phyloP scores from a whole-genome alignment of 2,329 filamentous ascomycete species.

The Dichotomopilus funicola region DNA sequence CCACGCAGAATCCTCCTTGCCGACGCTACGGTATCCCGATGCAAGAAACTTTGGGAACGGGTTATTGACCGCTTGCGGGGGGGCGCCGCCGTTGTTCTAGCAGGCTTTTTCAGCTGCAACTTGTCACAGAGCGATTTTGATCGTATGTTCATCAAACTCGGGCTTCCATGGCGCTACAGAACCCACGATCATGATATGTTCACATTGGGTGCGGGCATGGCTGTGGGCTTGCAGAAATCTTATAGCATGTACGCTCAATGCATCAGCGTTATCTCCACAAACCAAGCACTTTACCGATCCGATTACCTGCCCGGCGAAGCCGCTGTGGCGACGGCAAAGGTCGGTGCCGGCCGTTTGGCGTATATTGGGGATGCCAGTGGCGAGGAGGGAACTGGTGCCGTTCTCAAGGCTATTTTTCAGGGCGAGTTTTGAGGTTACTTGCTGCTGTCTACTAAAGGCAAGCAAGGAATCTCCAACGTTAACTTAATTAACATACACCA shows the following conservation, averaged over 20 bases:
- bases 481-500: no score
- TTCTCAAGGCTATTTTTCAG: constrained; percentile 26
- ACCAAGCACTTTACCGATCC: constrained; percentile 23
- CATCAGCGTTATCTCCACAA: constrained; percentile 17
- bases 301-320: constrained; percentile 8
- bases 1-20: constrained; percentile 20
- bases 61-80: constrained; percentile 17
- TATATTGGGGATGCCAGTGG: constrained; percentile 28
- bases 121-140: constrained; percentile 19
- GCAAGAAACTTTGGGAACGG: constrained; percentile 12
- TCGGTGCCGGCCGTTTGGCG: constrained; percentile 25
- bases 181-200: constrained; percentile 17
- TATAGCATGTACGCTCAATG: constrained; percentile 26
- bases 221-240: constrained; percentile 14
- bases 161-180: constrained; percentile 24
- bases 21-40: constrained; percentile 17
- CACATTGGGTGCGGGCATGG: constrained; percentile 16
- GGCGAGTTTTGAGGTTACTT: no score
- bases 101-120: constrained; percentile 17
- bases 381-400: constrained; percentile 17
- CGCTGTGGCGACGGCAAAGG: constrained; percentile 22
- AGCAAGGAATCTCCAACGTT: no score
- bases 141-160: constrained; percentile 23
- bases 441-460: no score
- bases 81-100: constrained; percentile 19